Conservation (phyloP, 805 yeast genomes). For the Yarrowia porcina region DNA sequence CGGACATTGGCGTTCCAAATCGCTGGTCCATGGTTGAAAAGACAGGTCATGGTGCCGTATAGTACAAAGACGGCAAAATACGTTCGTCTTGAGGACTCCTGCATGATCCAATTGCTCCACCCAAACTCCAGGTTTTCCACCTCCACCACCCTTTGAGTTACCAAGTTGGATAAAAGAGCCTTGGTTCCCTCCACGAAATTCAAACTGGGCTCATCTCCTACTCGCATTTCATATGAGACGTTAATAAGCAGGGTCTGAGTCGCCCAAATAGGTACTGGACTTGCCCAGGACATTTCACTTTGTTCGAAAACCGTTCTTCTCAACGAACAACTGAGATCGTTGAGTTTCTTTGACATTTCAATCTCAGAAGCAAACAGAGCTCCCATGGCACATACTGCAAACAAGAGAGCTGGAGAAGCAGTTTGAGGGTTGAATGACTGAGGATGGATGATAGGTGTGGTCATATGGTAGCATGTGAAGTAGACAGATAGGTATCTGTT, state of each 20-base stretch:
- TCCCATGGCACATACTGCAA: constrained; percentile 39
- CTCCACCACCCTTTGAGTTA: constrained; percentile 27
- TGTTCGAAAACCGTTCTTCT: constrained; percentile 29
- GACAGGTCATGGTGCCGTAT: constrained; percentile 34
- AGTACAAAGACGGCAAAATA: constrained; percentile 36
- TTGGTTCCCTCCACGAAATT: constrained; percentile 35
- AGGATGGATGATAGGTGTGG: constrained; percentile 38
- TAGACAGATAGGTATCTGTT: constrained; percentile 37
- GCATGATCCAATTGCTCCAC: constrained; percentile 36
- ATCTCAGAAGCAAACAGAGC: constrained; percentile 36
- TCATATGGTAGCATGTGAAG: constrained; percentile 38
- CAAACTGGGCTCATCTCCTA: constrained; percentile 37
- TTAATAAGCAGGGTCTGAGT: constrained; percentile 35
- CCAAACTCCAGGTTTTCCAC: constrained; percentile 4
- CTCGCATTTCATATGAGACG: constrained; percentile 36
- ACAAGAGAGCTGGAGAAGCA: constrained; percentile 36
- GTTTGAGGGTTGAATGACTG: constrained; percentile 37
- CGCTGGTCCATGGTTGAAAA: constrained; percentile 35
- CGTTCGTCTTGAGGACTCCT: constrained; percentile 36
- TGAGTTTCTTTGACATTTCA: constrained; percentile 34
- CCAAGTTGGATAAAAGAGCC: constrained; percentile 30
- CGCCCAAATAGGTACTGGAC: constrained; percentile 36
- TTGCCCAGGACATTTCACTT: constrained; percentile 32
- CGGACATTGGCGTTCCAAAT: constrained; percentile 31
- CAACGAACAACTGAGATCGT: constrained; percentile 34